Evolutionary conservation across 2,329 filamentous ascomycete genomes (phyloP).

Genomic region (Colletotrichum sp.): DNA sequence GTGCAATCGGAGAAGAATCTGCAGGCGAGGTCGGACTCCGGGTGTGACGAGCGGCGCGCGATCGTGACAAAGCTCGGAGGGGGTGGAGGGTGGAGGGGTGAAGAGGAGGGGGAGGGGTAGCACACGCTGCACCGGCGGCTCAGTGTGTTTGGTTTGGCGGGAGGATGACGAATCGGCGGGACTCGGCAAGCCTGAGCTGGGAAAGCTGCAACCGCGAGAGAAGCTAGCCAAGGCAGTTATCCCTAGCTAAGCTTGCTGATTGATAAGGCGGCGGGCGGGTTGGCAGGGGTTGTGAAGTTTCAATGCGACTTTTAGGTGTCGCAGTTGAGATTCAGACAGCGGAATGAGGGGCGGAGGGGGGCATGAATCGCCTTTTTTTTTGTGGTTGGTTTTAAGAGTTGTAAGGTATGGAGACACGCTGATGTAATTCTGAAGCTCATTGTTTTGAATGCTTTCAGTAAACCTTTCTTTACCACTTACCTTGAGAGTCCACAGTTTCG

Average conservation of each 20-base stretch:
- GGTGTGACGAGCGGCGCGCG: not conserved
- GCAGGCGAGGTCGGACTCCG: not conserved
- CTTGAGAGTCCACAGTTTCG: not conserved
- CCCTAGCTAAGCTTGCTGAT: not conserved
- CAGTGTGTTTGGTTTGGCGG: not conserved
- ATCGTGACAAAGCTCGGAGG: constrained; percentile 17
- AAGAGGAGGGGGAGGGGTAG: not conserved
- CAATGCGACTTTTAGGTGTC: constrained; percentile 6
- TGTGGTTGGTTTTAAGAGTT: not conserved
- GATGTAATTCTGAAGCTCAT: not conserved
- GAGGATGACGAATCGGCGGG: constrained; percentile 16
- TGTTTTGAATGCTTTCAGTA: not conserved
- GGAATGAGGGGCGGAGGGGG: not conserved
- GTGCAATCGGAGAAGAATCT: constrained; percentile 1
- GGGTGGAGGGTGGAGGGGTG: not conserved
- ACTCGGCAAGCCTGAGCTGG: not conserved
- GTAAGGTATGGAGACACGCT: not conserved
- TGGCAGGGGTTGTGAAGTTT: constrained; percentile 6
- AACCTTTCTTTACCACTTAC: not conserved
- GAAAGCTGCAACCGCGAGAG: not conserved
- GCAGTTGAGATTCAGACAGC: not conserved
- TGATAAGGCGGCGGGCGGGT: constrained; percentile 3
- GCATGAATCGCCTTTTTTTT: not conserved
- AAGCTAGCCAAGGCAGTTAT: not conserved
- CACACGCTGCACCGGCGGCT: not conserved